Evolutionary conservation across 257 asterid species (phyloP), one percentile per base, ranked within the genome.

Genomic region (Osmanthus fragrans): DNA sequence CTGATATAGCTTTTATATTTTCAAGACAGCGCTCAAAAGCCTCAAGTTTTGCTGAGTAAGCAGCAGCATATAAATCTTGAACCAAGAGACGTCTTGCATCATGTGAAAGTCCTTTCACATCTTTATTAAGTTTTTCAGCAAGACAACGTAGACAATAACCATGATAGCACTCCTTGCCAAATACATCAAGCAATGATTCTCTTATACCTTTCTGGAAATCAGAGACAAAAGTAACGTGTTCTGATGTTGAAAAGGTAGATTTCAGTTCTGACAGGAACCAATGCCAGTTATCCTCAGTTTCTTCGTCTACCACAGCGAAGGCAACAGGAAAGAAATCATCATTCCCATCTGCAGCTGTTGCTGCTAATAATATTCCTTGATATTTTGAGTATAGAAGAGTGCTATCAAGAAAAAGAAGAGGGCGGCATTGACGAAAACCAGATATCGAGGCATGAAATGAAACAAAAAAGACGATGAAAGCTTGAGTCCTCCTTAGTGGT

Each of bases 71-170:
- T 78, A 96, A 85, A 89, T 96, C 99, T 79, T 96, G 96, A 83
- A 90, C 90, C 99, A 96, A 88, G 71, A 96, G 94, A 54, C 98
- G 96, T 56, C 99, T 93, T 6, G 99, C 99, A 86, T 96, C 99
- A 72, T 96, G 98, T 72, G 99, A 96, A 86, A 92, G 97, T 29
- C 97, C 99, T 85, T 92, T 90, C 63, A 95, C 84, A 83, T 93
- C 99, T 77, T 89, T 93, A 77, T 93, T 93, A 49, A 95, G 96
- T 84, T 93, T 95, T 89, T 95, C 98, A n/a, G 97, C 95, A 19
- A 96, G 94, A 81, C 89, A 89, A n/a, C 97, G 94, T 25, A 96
- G 89, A 83, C 99, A 93, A 84, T 89, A 93, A 73, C 96, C 98
- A 76, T 96, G 96, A 81, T 90, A 82, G 88, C 96, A 90, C 71